Evolutionary conservation across 164 flowering plant genomes (phyloP).

Genomic region (Echeveria elegans): DNA sequence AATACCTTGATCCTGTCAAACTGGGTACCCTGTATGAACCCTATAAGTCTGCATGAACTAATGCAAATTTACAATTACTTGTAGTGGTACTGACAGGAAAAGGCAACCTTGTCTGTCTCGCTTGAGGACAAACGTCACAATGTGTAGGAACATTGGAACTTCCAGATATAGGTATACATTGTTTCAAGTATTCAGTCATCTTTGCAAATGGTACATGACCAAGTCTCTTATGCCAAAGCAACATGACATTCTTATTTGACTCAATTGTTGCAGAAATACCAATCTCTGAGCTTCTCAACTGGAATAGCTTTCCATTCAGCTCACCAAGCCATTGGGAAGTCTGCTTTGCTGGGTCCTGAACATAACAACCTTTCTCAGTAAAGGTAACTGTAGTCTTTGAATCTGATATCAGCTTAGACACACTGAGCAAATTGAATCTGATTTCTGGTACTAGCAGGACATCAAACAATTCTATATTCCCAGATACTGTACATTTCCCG

Average conservation of each 20-base stretch:
- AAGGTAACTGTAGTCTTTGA: background rate
- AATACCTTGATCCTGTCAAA: background rate
- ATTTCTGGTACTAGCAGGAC: background rate
- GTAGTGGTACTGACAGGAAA: background rate
- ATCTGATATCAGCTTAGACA: background rate
- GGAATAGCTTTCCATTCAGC: background rate
- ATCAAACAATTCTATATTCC: background rate
- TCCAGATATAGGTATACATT: background rate
- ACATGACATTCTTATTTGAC: background rate
- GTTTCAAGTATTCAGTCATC: too few species aligned
- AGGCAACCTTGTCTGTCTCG: background rate
- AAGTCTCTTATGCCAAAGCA: too few species aligned
- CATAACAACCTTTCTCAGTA: background rate
- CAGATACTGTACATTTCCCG: background rate
- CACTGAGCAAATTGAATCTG: background rate
- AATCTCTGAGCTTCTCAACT: background rate
- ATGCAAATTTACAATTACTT: background rate
- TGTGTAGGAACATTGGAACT: background rate
- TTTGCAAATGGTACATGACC: background rate
- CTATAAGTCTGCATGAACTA: background rate
- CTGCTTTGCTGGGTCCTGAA: too few species aligned
- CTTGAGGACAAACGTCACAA: background rate
- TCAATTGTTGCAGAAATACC: background rate
- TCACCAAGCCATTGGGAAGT: too few species aligned
- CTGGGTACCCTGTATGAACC: background rate